Evolutionary conservation across 2,329 filamentous ascomycete genomes (phyloP).

Genomic region (Trichophyton simii): DNA sequence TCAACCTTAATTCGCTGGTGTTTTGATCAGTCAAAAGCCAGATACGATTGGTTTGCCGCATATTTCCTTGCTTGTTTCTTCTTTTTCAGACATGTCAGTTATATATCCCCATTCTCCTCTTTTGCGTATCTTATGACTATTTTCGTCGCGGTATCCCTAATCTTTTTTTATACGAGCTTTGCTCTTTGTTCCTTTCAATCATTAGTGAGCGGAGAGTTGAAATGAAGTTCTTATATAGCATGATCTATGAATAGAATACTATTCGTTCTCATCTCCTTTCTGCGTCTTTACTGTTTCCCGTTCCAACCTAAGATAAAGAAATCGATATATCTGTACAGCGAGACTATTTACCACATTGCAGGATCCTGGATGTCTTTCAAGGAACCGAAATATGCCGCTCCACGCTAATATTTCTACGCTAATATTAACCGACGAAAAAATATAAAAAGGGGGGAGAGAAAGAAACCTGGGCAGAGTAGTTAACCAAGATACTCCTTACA

Average conservation of each 20-base stretch:
- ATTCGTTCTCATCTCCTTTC: background rate
- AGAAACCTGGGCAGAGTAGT: too few relatives aligned
- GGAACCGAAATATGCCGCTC: background rate
- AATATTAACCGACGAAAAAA: too few relatives aligned
- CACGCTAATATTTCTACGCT: background rate
- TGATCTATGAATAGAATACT: background rate
- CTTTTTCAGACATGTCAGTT: slow-evolving; percentile 1
- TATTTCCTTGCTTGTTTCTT: background rate
- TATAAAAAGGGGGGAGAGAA: too few relatives aligned
- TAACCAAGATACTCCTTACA: background rate
- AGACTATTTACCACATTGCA: background rate
- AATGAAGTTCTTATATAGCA: background rate
- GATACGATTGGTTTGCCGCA: slow-evolving; percentile 1
- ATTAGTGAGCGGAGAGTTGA: background rate
- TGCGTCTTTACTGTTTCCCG: background rate
- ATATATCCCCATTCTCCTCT: background rate
- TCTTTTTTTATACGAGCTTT: background rate
- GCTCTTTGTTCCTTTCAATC: background rate
- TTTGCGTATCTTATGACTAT: background rate
- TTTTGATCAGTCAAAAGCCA: slow-evolving; percentile 1
- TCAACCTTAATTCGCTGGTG: background rate
- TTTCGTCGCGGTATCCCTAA: background rate
- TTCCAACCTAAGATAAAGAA: background rate
- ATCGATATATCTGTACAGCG: background rate
- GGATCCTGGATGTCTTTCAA: background rate